Base-by-base conservation (phyloP, 2,329 filamentous ascomycete genomes). In the Botryotinia globosa region DNA sequence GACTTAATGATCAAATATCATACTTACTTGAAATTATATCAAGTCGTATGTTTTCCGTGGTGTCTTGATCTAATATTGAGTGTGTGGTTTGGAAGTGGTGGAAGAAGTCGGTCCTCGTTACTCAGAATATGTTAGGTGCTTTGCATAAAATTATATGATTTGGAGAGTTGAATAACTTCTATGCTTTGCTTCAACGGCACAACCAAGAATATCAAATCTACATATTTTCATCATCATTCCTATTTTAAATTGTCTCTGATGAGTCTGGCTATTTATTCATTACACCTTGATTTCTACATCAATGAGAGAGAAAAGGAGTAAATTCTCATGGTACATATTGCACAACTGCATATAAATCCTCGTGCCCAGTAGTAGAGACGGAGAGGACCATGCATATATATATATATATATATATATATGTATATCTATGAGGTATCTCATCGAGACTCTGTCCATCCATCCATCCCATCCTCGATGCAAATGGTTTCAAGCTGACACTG, bases 11-110 rank as follows among this genome's bases (percentile, higher is more conserved):
- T 76, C 73, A 61, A 42, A 74, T 74, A 73, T 63, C 51, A 73
- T 44, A 76, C 77, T 76, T 72, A 79, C 78, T 71, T 56, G 65
- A 67, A 42, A 56, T 56, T 32, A n/a, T 75, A 72, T 74, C 73
- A 62, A 67, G 62, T 73, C 72, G 68, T 70, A 69, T 72, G 51
- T 56, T 56, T 73, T 58, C 62, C 58, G 39, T 51, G 39, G 72
- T 64, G 65, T 77, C 74, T 66, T 71, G 67, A 66, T 74, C 71
- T 69, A 48, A 14, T 39, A 69, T 69, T 72, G 45, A 45, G 63
- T 69, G 70, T 72, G 64, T 72, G 70, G 51, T 56, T 29, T 72
- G 63, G 63, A 67, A 61, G 22, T 54, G 62, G 22, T 54, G 62
- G 56, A 67, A 67, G 62, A 66, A 72, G 63, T 65, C 68, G 73